A percentile compares a stretch with the other conserved stretches of the same genome.
Conservation (phyloP, 179 eudicot genomes). For the Spinacia oleracea region DNA sequence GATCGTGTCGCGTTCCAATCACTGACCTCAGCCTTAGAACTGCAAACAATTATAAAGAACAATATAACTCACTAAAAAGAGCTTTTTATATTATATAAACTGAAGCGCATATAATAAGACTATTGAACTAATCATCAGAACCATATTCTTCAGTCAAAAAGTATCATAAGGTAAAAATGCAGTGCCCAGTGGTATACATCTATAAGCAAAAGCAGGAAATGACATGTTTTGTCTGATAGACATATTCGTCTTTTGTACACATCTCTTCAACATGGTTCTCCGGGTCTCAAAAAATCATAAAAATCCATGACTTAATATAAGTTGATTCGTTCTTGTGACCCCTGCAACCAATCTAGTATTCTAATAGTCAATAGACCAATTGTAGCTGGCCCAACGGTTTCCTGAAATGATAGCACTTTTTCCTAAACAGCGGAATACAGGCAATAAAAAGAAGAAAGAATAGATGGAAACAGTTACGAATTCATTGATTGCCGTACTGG, state of each 20-base stretch:
- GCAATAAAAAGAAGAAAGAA: no score
- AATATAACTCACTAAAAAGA: slow-evolving; percentile 2
- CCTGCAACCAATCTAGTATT: not conserved
- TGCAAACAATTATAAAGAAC: slow-evolving; percentile 31
- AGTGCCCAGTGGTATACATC: not conserved
- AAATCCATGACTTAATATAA: no score
- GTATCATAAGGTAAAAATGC: not conserved
- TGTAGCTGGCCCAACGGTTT: not conserved
- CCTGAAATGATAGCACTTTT: no score
- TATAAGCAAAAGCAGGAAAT: not conserved
- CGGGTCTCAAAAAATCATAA: not conserved
- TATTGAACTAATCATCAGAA: not conserved
- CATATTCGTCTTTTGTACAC: not conserved
- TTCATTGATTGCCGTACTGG: no score
- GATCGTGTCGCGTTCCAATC: slow-evolving; percentile 59
- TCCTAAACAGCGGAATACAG: no score
- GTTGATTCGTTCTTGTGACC: not conserved
- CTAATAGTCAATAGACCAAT: not conserved
- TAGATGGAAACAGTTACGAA: no score
- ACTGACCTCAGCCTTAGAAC: slow-evolving; percentile 47
- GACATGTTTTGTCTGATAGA: not conserved
- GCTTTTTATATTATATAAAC: not conserved
- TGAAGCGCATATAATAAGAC: not conserved
- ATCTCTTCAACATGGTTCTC: not conserved
- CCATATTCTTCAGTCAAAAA: slow-evolving; percentile 11